Base-by-base conservation (phyloP, 2,329 filamentous ascomycete genomes). In the Waltergamsia citrina region DNA sequence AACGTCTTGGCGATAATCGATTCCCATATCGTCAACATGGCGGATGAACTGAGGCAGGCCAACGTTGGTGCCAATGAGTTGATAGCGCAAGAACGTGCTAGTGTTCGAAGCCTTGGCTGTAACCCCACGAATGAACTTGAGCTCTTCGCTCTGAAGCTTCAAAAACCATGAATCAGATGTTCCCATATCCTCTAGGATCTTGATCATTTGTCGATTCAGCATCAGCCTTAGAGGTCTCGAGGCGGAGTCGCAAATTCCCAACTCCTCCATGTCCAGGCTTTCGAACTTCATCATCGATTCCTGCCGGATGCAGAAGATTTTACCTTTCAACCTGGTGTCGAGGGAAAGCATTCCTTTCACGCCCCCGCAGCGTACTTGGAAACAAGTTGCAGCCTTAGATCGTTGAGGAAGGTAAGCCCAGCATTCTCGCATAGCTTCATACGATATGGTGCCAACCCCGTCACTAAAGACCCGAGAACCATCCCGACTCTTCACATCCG, bases 211-310 rank as follows among this genome's bases (percentile, higher is more conserved):
- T 1, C 81, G 76, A 47, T 93, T 93, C 2, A 93, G 67, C 14
- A 78, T 73, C 43, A 88, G 65, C 0, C 72, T 72, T 6, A 90
- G 66, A 0, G 83, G 78, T 33, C 68, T 74, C 24, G 74, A 75
- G 0, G 76, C 78, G 27, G 74, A 68, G 30, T 81, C 81, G 47
- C 82, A 88, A 29, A 87, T 84, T 39, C 81, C 83, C 2, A 90
- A 62, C 33, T 80, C 69, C 5, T 50, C 51, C 3, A 51, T 58
- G 25, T 71, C 65, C 0, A 59, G 47, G 33, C 74, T 78, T 2
- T 66, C 50, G 42, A 92, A 94, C 45, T 94, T 94, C 36, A 73
- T 65, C 86, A 94, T 94, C 5, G 83, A 90, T 12, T 64, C 60
- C 2, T 65, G 57, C 3, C 86, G 71, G 15, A 93, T 58, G 19